Evolutionary conservation across 2,329 filamentous ascomycete species (phyloP).

Genomic region (Fusarium buharicum): DNA sequence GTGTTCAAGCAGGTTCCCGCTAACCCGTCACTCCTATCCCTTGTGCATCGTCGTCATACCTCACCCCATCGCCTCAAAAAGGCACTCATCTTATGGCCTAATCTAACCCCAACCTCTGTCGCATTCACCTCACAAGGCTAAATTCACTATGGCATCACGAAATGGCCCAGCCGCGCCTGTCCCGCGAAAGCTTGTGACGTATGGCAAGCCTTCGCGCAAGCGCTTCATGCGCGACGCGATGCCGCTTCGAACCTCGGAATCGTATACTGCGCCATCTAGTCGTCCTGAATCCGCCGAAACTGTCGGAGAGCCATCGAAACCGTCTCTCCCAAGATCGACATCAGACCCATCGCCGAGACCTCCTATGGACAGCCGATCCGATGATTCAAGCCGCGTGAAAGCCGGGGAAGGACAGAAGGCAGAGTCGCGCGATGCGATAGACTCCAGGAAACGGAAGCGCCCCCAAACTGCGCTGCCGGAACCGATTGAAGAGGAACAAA

Average conservation of each 20-base stretch:
- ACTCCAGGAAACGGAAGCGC: slow-evolving; percentile 42
- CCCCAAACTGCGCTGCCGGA: slow-evolving; percentile 19
- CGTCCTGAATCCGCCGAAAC: slow-evolving; percentile 20
- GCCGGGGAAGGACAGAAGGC: slow-evolving; percentile 10
- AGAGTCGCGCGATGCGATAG: slow-evolving; percentile 28
- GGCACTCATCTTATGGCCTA: slow-evolving; percentile 24
- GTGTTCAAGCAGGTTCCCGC: slow-evolving; percentile 13
- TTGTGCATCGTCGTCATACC: slow-evolving; percentile 2
- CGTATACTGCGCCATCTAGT: slow-evolving; percentile 18
- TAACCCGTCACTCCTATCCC: neutral
- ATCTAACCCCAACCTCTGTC: slow-evolving; percentile 8
- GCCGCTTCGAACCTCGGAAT: slow-evolving; percentile 38
- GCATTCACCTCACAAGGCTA: slow-evolving; percentile 10
- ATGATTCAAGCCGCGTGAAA: slow-evolving; percentile 9
- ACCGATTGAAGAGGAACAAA: slow-evolving; percentile 14
- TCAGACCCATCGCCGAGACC: slow-evolving; percentile 30
- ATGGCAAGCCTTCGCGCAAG: slow-evolving; percentile 45
- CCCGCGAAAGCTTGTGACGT: slow-evolving; percentile 43
- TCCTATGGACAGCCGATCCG: slow-evolving; percentile 14
- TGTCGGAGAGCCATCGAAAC: slow-evolving; percentile 28
- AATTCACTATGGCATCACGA: slow-evolving; percentile 36
- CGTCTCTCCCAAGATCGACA: slow-evolving; percentile 27
- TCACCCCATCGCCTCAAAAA: slow-evolving; percentile 1
- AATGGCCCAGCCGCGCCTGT: slow-evolving; percentile 36
- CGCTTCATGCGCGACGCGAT: slow-evolving; percentile 35